Base-by-base conservation (phyloP, 352 stramenopile genomes). In the Phytopythium litorale region DNA sequence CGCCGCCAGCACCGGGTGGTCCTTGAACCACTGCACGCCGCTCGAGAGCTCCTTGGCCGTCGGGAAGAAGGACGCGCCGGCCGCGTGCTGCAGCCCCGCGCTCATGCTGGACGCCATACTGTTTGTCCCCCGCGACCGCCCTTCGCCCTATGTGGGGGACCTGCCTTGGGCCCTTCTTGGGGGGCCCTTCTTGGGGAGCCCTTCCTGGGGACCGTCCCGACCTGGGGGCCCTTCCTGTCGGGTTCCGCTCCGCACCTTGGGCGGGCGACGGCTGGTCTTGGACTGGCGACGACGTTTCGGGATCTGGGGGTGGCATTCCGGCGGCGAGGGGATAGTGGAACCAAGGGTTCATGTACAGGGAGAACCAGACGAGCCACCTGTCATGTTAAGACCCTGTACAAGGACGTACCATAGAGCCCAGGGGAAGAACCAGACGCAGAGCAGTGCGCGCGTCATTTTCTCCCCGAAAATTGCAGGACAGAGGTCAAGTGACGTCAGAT, bases 1-100 rank as follows among this genome's bases (percentile, higher is more conserved):
- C 1, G 84, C 81, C 28, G 83, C 84, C 28, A 92, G 75, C 50
- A 95, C 79, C 30, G 87, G 87, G 63, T 95, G 87, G 59, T 95
- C 84, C 58, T 87, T 88, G 62, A 92, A 89, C 87, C 87, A 95
- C 66, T 92, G 84, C 37, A 95, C 64, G 9, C 87, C 84, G 46
- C 79, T 88, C 1, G 81, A 91, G 51, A 95, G 77, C 70, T 95
- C 87, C 64, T 92, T 89, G 65, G 81, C 78, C 7, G 84, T 92
- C 40, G 84, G 82, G 68, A 97, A 91, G 83, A 98, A 87, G 56
- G 84, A 91, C 42, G 79, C 70, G 33, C 72, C 69, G 49, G 75
- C 48, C 28, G 12, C 48, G 25, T 54, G 48, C 48, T 54, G 48
- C 28, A 54, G 28, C 1, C 48, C 48, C 48, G 48, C 19, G 48